Base-by-base conservation (phyloP, 2,329 filamentous ascomycete genomes). In the Dothideomycetidae sp. region DNA sequence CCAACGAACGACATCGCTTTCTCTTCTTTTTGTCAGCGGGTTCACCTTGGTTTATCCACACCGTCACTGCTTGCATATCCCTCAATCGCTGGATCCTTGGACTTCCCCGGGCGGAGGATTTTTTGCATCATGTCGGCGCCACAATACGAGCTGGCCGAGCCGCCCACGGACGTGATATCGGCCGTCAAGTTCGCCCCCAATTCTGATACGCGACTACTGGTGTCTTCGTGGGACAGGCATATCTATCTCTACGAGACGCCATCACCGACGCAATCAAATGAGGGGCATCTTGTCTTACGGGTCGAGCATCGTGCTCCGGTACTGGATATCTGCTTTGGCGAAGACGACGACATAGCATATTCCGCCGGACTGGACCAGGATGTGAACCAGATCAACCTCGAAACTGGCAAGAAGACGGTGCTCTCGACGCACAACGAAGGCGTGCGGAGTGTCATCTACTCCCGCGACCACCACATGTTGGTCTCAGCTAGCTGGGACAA, bases 401-500 rank as follows among this genome's bases (percentile, higher is more conserved):
- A 71, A 37, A 80, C 73, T 16, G 80, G 78, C 38, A 71, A 78
- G 37, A 77, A 84, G 56, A 80, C 71, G 0, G 70, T 81, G 5
- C 58, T 98, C 33, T 83, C 81, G 62, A 78, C 75, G 42, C 90
- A 98, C 61, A 62, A 70, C 31, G 75, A 78, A 4, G 78, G 83
- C 37, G 90, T 86, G 39, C 82, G 85, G 53, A 79, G 75, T 46
- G 75, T 98, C 38, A 78, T 82, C 43, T 96, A 85, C 64, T 85
- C 78, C 58, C 67, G 68, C 43, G 67, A 80, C 44, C 75, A 85
- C 54, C 75, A 86, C 55, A 66, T 94, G 44, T 71, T 98, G 41
- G 68, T 96, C 47, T 93, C 85, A 39, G 81, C 82, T 36, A 92
- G 86, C 4, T 98, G 90, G 90, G 88, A 98, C 59, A 76, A 72